Evolutionary conservation across 495 filamentous ascomycete genomes (phyloP), one percentile per base, ranked within the genome.

Genomic region (Neurospora tetrasperma): DNA sequence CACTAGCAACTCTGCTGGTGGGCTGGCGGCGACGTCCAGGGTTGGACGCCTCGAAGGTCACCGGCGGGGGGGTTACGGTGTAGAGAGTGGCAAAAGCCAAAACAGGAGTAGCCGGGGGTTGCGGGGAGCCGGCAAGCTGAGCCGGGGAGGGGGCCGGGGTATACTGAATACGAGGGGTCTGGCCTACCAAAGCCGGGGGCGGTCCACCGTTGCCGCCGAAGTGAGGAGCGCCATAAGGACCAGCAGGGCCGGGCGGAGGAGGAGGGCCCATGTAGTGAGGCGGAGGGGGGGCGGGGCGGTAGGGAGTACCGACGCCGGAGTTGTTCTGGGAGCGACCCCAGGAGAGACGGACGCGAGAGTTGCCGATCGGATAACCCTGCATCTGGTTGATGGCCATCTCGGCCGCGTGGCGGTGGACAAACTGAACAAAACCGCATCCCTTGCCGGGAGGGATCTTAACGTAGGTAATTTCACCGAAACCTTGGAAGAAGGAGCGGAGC

Each of bases 321-420:
- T 99, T 99, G 88, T 99, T 99, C 88, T 99, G 96, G 66, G 91
- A 94, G 71, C 96, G 93, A 72, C 96, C 96, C 96, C 96, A 99
- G 78, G 92, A 96, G 75, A 99, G 88, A 76, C 96, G 93, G 59
- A 99, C 96, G 71, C 96, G 93, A 20, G 96, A 99, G 86, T 99
- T 99, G 70, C 96, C 96, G 77, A 99, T 99, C 46, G 96, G 96
- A 83, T 99, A 99, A 44, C 96, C 96, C 84, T 99, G 96, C 96
- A 99, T 99, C 84, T 99, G 96, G 86, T 99, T 99, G 87, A 99
- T 99, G 71, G 96, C 96, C 96, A 99, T 99, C 86, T 99, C 96
- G 27, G 96, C 96, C 20, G 96, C 96, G 83, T 99, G 96, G 74
- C 96, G 94, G 83, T 99, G 96, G 70, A 99, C 96, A 78, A 99